phyloP scores from a whole-genome alignment of 1,139 yeast genomes.

The Nakaseomyces nivariensis region DNA sequence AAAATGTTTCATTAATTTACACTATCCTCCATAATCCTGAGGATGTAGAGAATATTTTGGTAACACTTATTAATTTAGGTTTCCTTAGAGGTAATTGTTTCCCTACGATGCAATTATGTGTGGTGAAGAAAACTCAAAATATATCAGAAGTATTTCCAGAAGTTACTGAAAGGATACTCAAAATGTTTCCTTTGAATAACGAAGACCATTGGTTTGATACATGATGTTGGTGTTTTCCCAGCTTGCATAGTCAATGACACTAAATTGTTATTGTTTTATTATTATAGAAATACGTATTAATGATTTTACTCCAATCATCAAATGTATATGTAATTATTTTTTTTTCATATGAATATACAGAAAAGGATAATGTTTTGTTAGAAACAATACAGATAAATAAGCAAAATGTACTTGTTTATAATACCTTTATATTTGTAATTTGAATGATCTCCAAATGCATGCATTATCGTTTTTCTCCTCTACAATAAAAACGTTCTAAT shows the following conservation, averaged over 20 bases:
- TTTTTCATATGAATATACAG: too few species aligned
- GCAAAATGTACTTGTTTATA: too few species aligned
- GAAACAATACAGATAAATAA: too few species aligned
- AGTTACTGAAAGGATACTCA: slow-evolving; percentile 19
- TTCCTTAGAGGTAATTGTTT: slow-evolving; percentile 28
- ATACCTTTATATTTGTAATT: too few species aligned
- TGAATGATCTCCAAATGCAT: too few species aligned
- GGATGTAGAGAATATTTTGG: slow-evolving; percentile 25
- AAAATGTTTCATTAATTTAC: slow-evolving; percentile 10
- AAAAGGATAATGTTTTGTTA: too few species aligned
- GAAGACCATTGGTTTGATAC: slow-evolving; percentile 25
- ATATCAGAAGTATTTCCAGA: slow-evolving; percentile 23
- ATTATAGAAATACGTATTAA: too few species aligned
- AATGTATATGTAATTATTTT: too few species aligned
- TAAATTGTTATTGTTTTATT: too few species aligned
- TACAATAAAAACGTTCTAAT: too few species aligned
- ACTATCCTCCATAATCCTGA: slow-evolving; percentile 19
- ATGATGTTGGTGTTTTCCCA: not conserved
- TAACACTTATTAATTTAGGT: slow-evolving; percentile 25
- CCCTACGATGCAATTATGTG: slow-evolving; percentile 23
- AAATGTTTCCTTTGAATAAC: slow-evolving; percentile 22
- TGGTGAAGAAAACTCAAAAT: slow-evolving; percentile 22
- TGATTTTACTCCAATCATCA: too few species aligned
- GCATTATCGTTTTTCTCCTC: too few species aligned
- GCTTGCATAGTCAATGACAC: not conserved